A percentile compares a stretch with the other conserved stretches of the same genome.
phyloP scores from a whole-genome alignment of 768 basidiomycete species.

The Trametes coccinea region DNA sequence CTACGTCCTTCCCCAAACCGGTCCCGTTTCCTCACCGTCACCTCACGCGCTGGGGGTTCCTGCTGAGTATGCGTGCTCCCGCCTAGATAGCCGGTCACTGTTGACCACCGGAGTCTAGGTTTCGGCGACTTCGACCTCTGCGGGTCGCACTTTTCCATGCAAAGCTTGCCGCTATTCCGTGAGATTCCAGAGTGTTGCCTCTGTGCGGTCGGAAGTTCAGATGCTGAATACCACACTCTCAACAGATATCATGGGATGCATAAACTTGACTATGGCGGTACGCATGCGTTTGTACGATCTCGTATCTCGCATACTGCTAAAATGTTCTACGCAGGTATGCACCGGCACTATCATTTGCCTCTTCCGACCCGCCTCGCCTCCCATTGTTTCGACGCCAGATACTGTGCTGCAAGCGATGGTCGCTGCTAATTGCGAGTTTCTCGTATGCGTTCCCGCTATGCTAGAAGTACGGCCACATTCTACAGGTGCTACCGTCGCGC shows the following conservation, averaged over 20 bases:
- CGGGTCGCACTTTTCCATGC: conserved; percentile 19
- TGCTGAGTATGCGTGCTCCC: conserved; percentile 9
- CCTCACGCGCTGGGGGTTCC: conserved; percentile 21
- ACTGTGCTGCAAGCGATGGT: conserved; percentile 15
- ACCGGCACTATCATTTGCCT: conserved; percentile 22
- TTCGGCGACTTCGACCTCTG: conserved; percentile 22
- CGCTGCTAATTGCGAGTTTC: conserved; percentile 10
- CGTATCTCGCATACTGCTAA: not conserved
- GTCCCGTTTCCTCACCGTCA: conserved; percentile 22
- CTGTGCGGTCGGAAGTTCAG: not conserved
- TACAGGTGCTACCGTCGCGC: no score
- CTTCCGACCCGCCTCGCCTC: conserved; percentile 28
- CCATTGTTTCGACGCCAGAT: conserved; percentile 27
- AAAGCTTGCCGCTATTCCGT: conserved; percentile 30
- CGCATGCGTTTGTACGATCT: not conserved
- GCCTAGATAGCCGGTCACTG: no score
- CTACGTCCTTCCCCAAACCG: conserved; percentile 34
- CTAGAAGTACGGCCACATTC: conserved; percentile 25
- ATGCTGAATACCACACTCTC: no score
- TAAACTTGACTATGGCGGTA: conserved; percentile 1
- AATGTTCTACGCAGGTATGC: not conserved
- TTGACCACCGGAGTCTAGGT: not conserved
- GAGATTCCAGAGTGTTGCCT: not conserved
- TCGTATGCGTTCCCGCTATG: conserved; percentile 28
- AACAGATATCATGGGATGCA: conserved; percentile 13